phyloP scores from a whole-genome alignment of 495 filamentous ascomycete species.

The Xylaria nigripes region DNA sequence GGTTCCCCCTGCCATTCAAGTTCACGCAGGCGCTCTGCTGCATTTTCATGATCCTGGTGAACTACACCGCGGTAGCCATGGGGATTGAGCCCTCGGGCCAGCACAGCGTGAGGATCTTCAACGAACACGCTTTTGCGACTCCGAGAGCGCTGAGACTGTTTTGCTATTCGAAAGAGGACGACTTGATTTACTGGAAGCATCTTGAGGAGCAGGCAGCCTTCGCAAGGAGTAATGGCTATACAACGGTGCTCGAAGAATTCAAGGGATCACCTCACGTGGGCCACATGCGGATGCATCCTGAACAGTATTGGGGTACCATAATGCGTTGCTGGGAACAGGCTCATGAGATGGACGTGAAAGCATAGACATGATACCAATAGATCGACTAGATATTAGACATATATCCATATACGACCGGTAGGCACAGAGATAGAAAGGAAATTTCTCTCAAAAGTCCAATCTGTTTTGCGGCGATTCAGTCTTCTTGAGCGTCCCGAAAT shows the following conservation, averaged over 20 bases:
- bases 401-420: too few species aligned
- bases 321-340: conserved; percentile 33
- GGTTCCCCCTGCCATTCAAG: conserved; percentile 37
- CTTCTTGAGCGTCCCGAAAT: too few species aligned
- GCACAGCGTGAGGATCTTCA: conserved; percentile 29
- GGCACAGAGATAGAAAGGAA: too few species aligned
- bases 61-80: conserved; percentile 23
- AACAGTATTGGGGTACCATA: conserved; percentile 48
- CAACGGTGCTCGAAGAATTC: conserved; percentile 38
- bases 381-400: too few species aligned
- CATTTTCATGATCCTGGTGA: conserved; percentile 23
- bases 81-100: conserved; percentile 30
- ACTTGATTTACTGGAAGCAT: conserved; percentile 46
- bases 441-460: too few species aligned
- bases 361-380: not conserved
- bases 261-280: conserved; percentile 47
- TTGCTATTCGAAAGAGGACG: conserved; percentile 47
- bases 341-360: conserved; percentile 2
- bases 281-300: conserved; percentile 44
- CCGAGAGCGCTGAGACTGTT: conserved; percentile 34
- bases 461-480: too few species aligned
- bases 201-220: conserved; percentile 43
- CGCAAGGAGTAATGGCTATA: conserved; percentile 36
- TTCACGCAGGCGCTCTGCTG: conserved; percentile 37
- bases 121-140: conserved; percentile 25